Percentiles rank a stretch among this genome's conserved stretches.
phyloP scores from a whole-genome alignment of 345 rosid species.

The Gossypium arboreum region DNA sequence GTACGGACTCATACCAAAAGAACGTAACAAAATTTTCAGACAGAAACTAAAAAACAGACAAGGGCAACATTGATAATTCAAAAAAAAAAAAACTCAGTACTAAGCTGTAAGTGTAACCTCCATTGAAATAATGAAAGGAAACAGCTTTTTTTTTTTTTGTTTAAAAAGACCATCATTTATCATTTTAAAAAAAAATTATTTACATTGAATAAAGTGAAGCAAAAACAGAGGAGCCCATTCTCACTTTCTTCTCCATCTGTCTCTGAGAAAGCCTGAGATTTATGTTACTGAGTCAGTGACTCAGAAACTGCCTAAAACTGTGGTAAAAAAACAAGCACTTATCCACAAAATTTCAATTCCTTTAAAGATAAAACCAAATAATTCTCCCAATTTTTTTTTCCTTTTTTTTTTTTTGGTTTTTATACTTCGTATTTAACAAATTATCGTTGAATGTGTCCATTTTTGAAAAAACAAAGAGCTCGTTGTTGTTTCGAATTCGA shows the following conservation, averaged over 20 bases:
- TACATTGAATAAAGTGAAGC: slow-evolving; percentile 14
- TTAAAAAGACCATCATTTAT: neutral
- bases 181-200: too few species aligned
- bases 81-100: neutral
- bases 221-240: neutral
- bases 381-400: neutral
- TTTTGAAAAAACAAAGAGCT: too few species aligned
- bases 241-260: slow-evolving; percentile 25
- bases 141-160: neutral
- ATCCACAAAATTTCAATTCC: neutral
- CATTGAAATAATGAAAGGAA: neutral
- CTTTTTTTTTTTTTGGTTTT: neutral
- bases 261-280: slow-evolving; percentile 53
- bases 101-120: neutral
- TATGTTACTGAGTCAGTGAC: slow-evolving; percentile 31
- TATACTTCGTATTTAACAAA: too few species aligned
- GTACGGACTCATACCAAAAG: neutral
- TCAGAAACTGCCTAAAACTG: slow-evolving; percentile 26
- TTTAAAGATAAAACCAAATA: neutral
- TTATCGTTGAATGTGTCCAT: too few species aligned
- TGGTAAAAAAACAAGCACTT: slow-evolving; percentile 7
- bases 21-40: neutral
- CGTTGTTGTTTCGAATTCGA: too few species aligned
- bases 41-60: neutral
- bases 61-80: slow-evolving; percentile 7